phyloP scores from a whole-genome alignment of 371 early-diverging fungal genomes.

The Capillidium rhysosporum region DNA sequence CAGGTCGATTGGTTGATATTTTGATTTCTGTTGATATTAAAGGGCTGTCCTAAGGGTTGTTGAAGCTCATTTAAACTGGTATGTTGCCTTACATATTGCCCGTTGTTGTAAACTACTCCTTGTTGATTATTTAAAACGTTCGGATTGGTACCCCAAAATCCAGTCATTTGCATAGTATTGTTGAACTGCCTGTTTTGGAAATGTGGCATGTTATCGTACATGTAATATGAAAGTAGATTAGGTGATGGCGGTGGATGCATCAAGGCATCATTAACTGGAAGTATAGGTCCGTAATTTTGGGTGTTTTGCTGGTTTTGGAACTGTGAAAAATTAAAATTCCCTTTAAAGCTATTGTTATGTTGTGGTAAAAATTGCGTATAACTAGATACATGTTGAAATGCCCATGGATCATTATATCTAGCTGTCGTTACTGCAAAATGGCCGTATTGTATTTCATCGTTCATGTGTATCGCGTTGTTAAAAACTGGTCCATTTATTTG shows the following conservation, averaged over 20 bases:
- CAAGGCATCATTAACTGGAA: slow-evolving; percentile 5
- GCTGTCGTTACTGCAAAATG: slow-evolving; percentile 6
- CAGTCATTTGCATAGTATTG: neutral
- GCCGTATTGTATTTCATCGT: neutral
- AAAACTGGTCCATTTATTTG: too few relatives aligned
- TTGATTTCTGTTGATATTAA: neutral
- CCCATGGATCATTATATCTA: slow-evolving; percentile 2
- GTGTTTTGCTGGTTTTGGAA: too few relatives aligned
- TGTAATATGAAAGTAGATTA: slow-evolving; percentile 18
- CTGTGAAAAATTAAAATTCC: neutral
- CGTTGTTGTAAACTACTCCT: neutral
- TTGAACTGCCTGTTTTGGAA: slow-evolving; percentile 1
- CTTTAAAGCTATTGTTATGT: neutral
- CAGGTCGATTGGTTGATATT: neutral
- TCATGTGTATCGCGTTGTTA: too few relatives aligned
- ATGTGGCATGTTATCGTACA: slow-evolving; percentile 3
- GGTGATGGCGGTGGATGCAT: slow-evolving; percentile 24
- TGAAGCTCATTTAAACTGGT: too few relatives aligned
- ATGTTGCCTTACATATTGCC: neutral
- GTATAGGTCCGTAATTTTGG: neutral
- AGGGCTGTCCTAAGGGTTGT: neutral
- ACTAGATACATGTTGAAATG: neutral
- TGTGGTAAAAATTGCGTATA: slow-evolving; percentile 1
- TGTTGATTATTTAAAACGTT: neutral
- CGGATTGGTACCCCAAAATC: neutral